These are phyloP conservation scores for Dothidotthia symphoricarpi DNA, from an alignment of 2,329 filamentous ascomycete species.

Conservation along the genomic window DNA sequence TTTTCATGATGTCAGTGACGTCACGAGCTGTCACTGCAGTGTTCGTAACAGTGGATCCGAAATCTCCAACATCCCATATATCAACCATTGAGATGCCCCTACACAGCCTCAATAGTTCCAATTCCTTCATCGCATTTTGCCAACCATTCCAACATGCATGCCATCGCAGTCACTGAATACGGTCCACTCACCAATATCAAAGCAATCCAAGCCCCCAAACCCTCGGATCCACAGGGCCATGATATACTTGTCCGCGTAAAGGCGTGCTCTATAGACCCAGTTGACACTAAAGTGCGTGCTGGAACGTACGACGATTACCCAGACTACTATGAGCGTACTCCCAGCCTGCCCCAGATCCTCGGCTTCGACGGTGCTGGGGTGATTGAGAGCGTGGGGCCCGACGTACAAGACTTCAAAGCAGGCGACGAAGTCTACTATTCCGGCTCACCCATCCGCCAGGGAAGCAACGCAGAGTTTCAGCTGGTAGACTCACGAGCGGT, in stretches of 20 bases:
- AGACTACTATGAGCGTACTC: conserved; percentile 11
- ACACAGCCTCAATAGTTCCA: too few relatives aligned
- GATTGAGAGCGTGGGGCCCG: conserved; percentile 4
- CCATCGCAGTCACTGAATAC: conserved; percentile 32
- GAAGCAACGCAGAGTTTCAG: conserved; percentile 46
- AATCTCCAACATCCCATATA: too few relatives aligned
- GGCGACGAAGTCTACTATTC: conserved; percentile 50
- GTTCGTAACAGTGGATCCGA: too few relatives aligned
- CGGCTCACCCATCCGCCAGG: conserved; percentile 42
- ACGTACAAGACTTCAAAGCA: conserved; percentile 18
- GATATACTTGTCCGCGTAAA: conserved; percentile 35
- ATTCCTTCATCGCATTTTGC: too few relatives aligned
- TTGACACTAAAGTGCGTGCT: conserved; percentile 23
- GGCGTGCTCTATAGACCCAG: conserved; percentile 24
- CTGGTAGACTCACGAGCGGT: conserved; percentile 45
- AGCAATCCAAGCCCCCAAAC: conserved; percentile 32
- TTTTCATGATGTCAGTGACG: too few relatives aligned
- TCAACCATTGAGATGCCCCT: too few relatives aligned
- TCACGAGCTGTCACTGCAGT: too few relatives aligned
- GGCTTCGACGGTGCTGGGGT: conserved; percentile 11
- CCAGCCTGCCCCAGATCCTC: conserved; percentile 4
- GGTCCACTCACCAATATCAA: conserved; percentile 29
- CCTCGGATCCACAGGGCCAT: conserved; percentile 28
- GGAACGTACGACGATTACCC: conserved; percentile 36
- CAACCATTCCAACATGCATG: conserved; percentile 33